phyloP scores from a whole-genome alignment of 192 early-diverging fungal species.

The Chytriomyces hyalinus region DNA sequence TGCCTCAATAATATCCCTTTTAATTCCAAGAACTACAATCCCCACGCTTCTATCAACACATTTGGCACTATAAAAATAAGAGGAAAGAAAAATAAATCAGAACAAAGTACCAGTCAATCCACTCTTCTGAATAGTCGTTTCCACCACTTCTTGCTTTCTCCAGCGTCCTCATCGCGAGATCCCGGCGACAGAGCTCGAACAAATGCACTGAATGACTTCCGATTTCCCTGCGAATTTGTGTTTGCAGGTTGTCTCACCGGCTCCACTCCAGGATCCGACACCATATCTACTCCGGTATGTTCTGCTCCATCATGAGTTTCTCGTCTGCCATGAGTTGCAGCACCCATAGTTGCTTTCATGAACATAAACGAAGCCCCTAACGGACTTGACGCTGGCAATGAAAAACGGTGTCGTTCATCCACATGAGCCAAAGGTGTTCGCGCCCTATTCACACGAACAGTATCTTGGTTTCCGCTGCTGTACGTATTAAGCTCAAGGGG shows the following conservation, averaged over 20 bases:
- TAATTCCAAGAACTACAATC: no score
- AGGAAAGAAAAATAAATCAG: neutral
- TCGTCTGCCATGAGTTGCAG: neutral
- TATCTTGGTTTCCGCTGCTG: neutral
- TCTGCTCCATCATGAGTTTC: neutral
- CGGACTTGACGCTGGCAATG: neutral
- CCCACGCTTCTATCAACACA: no score
- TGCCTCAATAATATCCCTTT: no score
- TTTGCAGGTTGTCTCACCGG: neutral
- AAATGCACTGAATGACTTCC: conserved; percentile 32
- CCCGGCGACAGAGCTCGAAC: neutral
- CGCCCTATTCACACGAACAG: neutral
- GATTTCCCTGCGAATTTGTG: neutral
- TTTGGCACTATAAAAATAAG: neutral
- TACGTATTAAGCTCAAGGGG: neutral
- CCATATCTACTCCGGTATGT: neutral
- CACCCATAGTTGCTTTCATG: neutral
- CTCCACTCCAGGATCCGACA: neutral
- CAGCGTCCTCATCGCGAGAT: neutral
- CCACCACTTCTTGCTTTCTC: neutral
- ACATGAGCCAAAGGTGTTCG: neutral
- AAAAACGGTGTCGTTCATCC: neutral
- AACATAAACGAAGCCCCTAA: neutral
- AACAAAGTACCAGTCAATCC: neutral
- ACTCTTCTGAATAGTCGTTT: neutral